A percentile compares a stretch with the other conserved stretches of the same genome.
These are phyloP conservation scores for Suillus alpinus DNA, from an alignment of 768 basidiomycete genomes.

Conservation along the genomic window DNA sequence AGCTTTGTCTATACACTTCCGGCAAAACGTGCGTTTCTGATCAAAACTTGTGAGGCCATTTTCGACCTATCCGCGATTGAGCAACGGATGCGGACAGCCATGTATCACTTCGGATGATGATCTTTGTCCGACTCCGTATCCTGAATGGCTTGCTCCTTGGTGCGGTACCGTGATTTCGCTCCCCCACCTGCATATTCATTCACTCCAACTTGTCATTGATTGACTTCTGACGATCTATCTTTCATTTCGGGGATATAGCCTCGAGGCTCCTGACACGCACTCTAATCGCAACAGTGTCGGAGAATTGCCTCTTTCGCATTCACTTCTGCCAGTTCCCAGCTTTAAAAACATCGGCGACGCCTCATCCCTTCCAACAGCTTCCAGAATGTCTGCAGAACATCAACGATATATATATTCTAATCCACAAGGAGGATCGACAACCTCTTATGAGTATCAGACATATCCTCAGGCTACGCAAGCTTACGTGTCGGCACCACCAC, in stretches of 20 bases:
- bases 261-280: slow-evolving; percentile 32
- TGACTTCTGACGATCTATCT: slow-evolving; percentile 28
- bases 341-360: slow-evolving; percentile 15
- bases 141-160: not conserved
- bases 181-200: slow-evolving; percentile 32
- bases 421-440: slow-evolving; percentile 36
- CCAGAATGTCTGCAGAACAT: slow-evolving; percentile 44
- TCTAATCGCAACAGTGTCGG: slow-evolving; percentile 19
- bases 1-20: not conserved
- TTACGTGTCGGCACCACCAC: slow-evolving; percentile 24
- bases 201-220: slow-evolving; percentile 30
- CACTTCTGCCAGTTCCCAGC: slow-evolving; percentile 13
- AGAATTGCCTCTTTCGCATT: slow-evolving; percentile 24
- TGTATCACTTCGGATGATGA: not conserved
- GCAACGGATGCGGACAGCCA: not conserved
- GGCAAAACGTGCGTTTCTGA: slow-evolving; percentile 1
- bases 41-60: slow-evolving; percentile 3
- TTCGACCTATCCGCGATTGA: not conserved
- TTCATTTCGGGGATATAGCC: slow-evolving; percentile 38
- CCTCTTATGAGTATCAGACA: slow-evolving; percentile 50
- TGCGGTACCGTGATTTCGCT: slow-evolving; percentile 26
- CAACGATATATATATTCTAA: slow-evolving; percentile 55
- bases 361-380: slow-evolving; percentile 16
- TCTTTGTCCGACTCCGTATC: not conserved
- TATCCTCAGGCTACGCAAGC: slow-evolving; percentile 36